phyloP scores from a whole-genome alignment of 2,329 filamentous ascomycete genomes.

The Trematosphaeria pertusa region DNA sequence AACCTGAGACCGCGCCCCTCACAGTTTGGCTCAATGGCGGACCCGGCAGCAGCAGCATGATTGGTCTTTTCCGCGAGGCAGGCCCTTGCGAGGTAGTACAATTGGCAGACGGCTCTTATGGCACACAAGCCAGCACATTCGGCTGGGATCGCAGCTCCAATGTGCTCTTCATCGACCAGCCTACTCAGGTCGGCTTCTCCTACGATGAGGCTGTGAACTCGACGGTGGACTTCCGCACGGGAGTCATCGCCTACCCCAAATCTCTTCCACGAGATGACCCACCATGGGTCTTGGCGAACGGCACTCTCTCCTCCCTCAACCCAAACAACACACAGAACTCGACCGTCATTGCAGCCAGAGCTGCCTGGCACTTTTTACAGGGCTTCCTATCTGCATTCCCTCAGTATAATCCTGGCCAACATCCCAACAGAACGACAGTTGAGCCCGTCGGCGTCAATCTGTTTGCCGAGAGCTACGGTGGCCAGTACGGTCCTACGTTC shows the following conservation, averaged over 20 bases:
- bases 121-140: conserved; percentile 66
- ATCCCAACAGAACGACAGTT: conserved; percentile 40
- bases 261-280: conserved; percentile 33
- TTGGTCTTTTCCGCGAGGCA: conserved; percentile 68
- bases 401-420: conserved; percentile 60
- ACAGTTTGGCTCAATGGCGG: conserved; percentile 72
- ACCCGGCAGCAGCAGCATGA: conserved; percentile 69
- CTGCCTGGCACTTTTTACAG: conserved; percentile 71
- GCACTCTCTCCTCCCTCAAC: conserved; percentile 68
- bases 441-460: conserved; percentile 66
- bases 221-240: conserved; percentile 43
- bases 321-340: conserved; percentile 60
- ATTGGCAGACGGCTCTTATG: conserved; percentile 54
- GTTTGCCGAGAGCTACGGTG: conserved; percentile 74
- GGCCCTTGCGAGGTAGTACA: conserved; percentile 57
- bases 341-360: conserved; percentile 62
- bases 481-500: conserved; percentile 72
- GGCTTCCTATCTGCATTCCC: conserved; percentile 66
- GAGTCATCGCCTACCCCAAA: conserved; percentile 29
- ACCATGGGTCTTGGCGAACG: conserved; percentile 61
- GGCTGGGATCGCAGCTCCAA: conserved; percentile 70
- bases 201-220: conserved; percentile 68
- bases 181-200: conserved; percentile 73
- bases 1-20: conserved; percentile 58
- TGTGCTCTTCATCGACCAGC: conserved; percentile 67